These are phyloP conservation scores for Phialemonium atrogriseum DNA, from an alignment of 2,329 filamentous ascomycete species.

Conservation along the genomic window DNA sequence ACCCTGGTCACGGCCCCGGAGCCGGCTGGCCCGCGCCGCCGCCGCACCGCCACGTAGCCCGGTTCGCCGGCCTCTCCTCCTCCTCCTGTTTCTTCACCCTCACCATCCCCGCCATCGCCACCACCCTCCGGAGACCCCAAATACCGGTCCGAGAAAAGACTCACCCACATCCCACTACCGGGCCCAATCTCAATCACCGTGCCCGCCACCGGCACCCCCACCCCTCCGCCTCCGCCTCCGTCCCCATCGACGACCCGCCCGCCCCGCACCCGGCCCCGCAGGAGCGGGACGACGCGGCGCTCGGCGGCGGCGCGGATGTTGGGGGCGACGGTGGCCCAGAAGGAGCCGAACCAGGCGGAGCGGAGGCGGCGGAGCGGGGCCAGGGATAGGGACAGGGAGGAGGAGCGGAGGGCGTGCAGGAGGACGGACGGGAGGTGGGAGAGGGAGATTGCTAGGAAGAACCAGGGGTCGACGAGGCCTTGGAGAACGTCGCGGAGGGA, in stretches of 20 bases:
- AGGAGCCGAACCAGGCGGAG: constrained; percentile 49
- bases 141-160: constrained; percentile 30
- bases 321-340: constrained; percentile 51
- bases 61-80: constrained; percentile 15
- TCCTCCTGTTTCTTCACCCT: constrained; percentile 12
- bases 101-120: constrained; percentile 8
- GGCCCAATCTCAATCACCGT: constrained; percentile 55
- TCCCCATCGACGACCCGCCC: constrained; percentile 26
- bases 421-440: constrained; percentile 45
- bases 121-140: background rate
- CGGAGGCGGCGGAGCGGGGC: constrained; percentile 32
- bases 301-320: constrained; percentile 32
- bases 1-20: constrained; percentile 31
- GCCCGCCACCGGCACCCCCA: constrained; percentile 30
- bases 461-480: constrained; percentile 37
- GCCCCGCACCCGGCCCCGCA: constrained; percentile 36
- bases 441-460: constrained; percentile 41
- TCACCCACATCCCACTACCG: constrained; percentile 52
- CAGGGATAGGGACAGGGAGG: constrained; percentile 25
- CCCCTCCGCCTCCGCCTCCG: constrained; percentile 14
- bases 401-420: constrained; percentile 26
- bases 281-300: constrained; percentile 40
- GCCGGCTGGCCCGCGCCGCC: constrained; percentile 6
- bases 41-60: constrained; percentile 3
- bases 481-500: constrained; percentile 15